Base-by-base conservation (phyloP, 495 filamentous ascomycete genomes). In the Aspergillus biplanus region DNA sequence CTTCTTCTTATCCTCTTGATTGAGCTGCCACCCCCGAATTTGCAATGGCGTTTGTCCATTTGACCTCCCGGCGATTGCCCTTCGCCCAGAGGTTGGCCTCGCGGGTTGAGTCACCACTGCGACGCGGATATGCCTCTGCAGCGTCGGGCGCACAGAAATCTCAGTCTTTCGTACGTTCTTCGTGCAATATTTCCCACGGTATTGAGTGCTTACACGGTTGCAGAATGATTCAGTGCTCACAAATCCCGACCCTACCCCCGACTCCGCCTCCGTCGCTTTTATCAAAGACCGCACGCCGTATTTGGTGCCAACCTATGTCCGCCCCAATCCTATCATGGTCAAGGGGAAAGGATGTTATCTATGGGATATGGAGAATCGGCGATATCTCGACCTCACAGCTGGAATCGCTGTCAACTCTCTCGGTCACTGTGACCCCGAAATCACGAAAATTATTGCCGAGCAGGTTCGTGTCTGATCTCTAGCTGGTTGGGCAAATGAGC, bases 371-470 rank as follows among this genome's bases (percentile, higher is more conserved):
- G 92, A 97, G 77, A 90, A 94, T 71, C 80, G 91, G 53, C 86
- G 86, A 65, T 99, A 97, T 71, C 82, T 99, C 32, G 95, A 99
- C 77, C 89, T 98, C 63, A 98, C 93, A 0, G 90, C 93, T 7
- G 95, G 95, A 34, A 99, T 99, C 70, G 96, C 96, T 4, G 95
- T 99, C 61, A 97, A 92, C 78, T 87, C 90, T 18, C 84, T 99
- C 27, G 95, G 95, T 18, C 95, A 99, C 71, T 90, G 88, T 69
- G 89, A 98, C 63, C 82, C 87, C 6, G 87, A 87, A 67, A 82
- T 94, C 60, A 70, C 86, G 12, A 77, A 86, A 63, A 80, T 97
- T 31, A 77, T 92, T 55, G 80, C 86, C 9, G 83, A 95, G 62
- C 95, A 98, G 83, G 91, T 50, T n/a, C 47, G 47, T 89, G 70